Base-by-base conservation (phyloP, 495 filamentous ascomycete genomes). In the Xylaria longipes region DNA sequence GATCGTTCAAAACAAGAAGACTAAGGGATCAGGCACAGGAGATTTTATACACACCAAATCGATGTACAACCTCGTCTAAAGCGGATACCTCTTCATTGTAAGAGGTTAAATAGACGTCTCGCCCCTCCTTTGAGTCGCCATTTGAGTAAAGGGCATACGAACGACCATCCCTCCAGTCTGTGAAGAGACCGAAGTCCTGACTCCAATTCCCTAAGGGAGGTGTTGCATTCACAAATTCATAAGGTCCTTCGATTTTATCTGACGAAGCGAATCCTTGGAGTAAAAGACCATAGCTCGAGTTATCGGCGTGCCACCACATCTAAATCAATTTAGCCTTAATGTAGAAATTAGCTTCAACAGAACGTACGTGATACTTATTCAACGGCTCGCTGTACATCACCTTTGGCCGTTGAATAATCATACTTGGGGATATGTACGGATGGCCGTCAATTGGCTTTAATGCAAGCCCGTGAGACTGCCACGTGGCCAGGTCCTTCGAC, bases 261-360 rank as follows among this genome's bases (percentile, higher is more conserved):
- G 81, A 75, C 3, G 74, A 73, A 17, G 82, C 83, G 20, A 82
- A 70, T 8, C 83, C 83, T 78, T 84, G 82, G 5, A 84, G 80
- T 2, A 85, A 76, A 52, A 78, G 75, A 9, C 82, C 80, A 70
- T 84, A 85, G 27, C 72, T 82, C 3, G 80, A 79, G 66, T 85
- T 83, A 58, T 85, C 83, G 43, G 83, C 82, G 63, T 85, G 83
- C 83, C 83, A 85, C 79, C 79, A 83, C 83, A 85, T 84, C 82
- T 84, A 33, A n/a, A 33, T 17, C n/a, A 25, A 4, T 31, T 77
- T 60, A 76, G 58, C 29, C 33, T 25, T 11, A 48, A 56, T 15
- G 20, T 20, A 8, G 58, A 20, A 52, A 54, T 43, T 6, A 31
- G 17, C 35, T 43, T 69, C 17, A 61, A n/a, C 45, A 25, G 31